phyloP scores from a whole-genome alignment of 768 basidiomycete species.

The Boletus rubescentipes region DNA sequence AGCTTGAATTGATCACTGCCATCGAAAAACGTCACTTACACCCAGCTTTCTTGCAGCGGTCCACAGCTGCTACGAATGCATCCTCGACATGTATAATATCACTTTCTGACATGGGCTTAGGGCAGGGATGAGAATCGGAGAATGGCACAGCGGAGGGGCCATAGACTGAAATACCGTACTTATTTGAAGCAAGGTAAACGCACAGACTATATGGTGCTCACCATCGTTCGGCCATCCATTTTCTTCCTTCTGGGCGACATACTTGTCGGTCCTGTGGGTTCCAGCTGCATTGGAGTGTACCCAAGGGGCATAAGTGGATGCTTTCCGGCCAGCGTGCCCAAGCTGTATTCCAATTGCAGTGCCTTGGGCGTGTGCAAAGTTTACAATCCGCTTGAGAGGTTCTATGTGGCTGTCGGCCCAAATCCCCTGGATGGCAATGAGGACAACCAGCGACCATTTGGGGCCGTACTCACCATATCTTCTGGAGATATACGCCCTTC shows the following conservation, averaged over 20 bases:
- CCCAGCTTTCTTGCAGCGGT: constrained; percentile 57
- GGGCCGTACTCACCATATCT: constrained; percentile 53
- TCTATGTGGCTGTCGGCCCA: constrained; percentile 78
- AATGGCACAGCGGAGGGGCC: constrained; percentile 62
- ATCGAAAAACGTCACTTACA: constrained; percentile 41
- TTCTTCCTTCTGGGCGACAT: constrained; percentile 48
- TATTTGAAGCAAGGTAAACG: not conserved
- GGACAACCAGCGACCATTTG: not conserved
- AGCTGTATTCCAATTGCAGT: constrained; percentile 78
- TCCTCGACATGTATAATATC: constrained; percentile 58
- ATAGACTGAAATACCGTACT: constrained; percentile 43
- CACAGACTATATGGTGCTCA: constrained; percentile 23
- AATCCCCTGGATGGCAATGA: constrained; percentile 44
- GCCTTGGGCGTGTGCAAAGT: constrained; percentile 71
- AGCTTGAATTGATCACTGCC: not conserved
- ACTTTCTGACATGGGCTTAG: constrained; percentile 54
- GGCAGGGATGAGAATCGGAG: constrained; percentile 49
- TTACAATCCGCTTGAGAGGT: constrained; percentile 66
- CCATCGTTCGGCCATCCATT: constrained; percentile 71
- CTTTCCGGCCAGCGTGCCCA: constrained; percentile 72
- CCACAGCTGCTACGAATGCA: constrained; percentile 55
- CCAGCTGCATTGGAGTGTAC: constrained; percentile 40
- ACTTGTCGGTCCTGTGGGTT: constrained; percentile 28
- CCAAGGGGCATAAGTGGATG: constrained; percentile 71
- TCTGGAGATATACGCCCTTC: constrained; percentile 78